phyloP scores from a whole-genome alignment of 192 early-diverging fungal species.

The Backusella psychrophila region DNA sequence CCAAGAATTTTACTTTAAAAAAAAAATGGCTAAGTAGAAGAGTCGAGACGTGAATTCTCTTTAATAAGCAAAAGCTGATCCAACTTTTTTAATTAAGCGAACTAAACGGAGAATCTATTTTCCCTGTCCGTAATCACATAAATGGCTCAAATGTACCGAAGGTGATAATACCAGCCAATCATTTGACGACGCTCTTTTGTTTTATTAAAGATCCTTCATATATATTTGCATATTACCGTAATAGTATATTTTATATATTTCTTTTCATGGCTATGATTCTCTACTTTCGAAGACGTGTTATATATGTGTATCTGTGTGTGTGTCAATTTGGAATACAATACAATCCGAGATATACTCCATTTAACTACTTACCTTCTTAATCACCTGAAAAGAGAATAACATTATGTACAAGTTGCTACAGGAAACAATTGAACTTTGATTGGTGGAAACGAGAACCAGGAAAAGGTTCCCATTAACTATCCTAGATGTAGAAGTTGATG shows the following conservation, averaged over 20 bases:
- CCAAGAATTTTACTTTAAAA: not conserved
- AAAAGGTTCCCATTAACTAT: too few species aligned
- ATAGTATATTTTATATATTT: not conserved
- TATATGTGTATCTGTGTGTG: not conserved
- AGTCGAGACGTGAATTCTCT: not conserved
- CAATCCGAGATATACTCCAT: too few species aligned
- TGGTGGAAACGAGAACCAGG: too few species aligned
- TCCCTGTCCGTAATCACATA: not conserved
- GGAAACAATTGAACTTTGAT: too few species aligned
- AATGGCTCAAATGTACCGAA: not conserved
- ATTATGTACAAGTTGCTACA: too few species aligned
- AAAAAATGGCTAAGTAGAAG: not conserved
- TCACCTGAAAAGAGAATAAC: too few species aligned
- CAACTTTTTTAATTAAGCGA: not conserved
- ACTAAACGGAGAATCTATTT: not conserved
- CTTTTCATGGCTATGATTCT: not conserved
- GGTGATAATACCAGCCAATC: not conserved
- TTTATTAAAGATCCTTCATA: not conserved
- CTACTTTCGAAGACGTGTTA: not conserved
- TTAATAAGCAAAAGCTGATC: not conserved
- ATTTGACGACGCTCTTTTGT: not conserved
- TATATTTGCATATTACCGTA: not conserved
- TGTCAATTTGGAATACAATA: too few species aligned
- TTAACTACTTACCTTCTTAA: too few species aligned
- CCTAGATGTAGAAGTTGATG: too few species aligned